Percentiles rank a stretch among this genome's conserved stretches.
These are phyloP conservation scores for Phaffia australis DNA, from an alignment of 768 basidiomycete genomes.

Conservation along the genomic window DNA sequence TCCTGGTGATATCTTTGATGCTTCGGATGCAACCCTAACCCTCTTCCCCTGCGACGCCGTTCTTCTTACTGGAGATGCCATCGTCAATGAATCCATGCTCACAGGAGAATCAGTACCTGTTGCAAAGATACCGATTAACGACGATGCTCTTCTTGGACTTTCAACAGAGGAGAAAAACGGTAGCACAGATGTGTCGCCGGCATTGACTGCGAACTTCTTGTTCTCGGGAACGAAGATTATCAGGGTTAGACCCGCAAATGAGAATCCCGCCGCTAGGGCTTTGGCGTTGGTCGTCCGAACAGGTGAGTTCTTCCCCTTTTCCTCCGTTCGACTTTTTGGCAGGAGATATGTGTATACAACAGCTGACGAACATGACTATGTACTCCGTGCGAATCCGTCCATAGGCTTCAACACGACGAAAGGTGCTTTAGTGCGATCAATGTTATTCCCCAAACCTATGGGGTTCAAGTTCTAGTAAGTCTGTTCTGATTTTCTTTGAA, in stretches of 20 bases:
- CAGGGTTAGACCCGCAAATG: constrained; percentile 54
- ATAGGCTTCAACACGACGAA: constrained; percentile 87
- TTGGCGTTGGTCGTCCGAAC: constrained; percentile 76
- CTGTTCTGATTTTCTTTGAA: constrained; percentile 51
- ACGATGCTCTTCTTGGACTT: constrained; percentile 60
- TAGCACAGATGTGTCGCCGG: constrained; percentile 40
- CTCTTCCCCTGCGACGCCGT: constrained; percentile 82
- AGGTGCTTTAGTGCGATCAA: constrained; percentile 86
- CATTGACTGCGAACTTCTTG: constrained; percentile 69
- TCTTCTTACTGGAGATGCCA: constrained; percentile 87
- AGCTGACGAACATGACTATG: neutral
- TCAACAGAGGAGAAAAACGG: constrained; percentile 41
- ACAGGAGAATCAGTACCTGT: constrained; percentile 95
- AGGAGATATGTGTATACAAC: neutral
- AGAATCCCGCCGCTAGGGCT: constrained; percentile 46
- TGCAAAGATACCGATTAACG: constrained; percentile 73
- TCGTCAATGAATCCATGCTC: constrained; percentile 98
- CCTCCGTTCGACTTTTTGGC: neutral
- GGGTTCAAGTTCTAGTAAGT: constrained; percentile 93
- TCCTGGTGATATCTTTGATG: constrained; percentile 82
- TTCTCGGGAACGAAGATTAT: constrained; percentile 87
- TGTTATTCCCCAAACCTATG: constrained; percentile 97
- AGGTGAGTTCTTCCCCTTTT: constrained; percentile 43
- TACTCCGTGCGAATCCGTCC: constrained; percentile 5
- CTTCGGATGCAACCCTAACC: constrained; percentile 62